Base-by-base conservation (phyloP, 1,284 basidiomycete species). In the Boletus calvinii region DNA sequence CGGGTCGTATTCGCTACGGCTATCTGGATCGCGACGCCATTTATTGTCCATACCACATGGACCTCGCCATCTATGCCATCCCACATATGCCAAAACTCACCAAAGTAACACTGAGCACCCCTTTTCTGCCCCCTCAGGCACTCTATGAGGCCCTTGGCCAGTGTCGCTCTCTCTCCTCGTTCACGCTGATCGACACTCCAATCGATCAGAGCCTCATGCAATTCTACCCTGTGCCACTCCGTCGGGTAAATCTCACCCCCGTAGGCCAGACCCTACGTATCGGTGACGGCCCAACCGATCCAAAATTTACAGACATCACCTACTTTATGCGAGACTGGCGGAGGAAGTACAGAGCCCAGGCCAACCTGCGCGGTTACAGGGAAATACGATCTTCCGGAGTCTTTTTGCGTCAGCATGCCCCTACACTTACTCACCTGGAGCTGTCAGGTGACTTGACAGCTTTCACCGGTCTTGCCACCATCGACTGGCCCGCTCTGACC, bases 281-380 rank as follows among this genome's bases (percentile, higher is more conserved):
- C 36, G 65, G 65, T 2, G 65, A 67, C 45, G 65, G 65, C 36
- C 67, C 66, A 7, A 69, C 62, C 0, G 64, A 71, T 32, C 66
- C 65, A 48, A 67, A 59, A 32, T 68, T 70, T 35, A 50, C 66
- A 32, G 68, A 67, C n/a, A 66, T 67, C 32, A 65, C 55, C 20
- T 71, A 71, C 55, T 71, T 68, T 10, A 67, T 70, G 60, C 66
- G 68, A 0, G 68, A 67, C 36, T 67, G 65, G 65, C 53, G 68
- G 45, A 69, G 65, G 54, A 71, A 70, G 31, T 66, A 67, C 47
- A 70, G 66, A 37, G 56, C 62, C 0, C 67, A 67, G 34, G 57
- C 65, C 2, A 63, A 59, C 50, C 54, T 58, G 26, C 69, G 68
- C 10, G 65, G 68, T 2, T 55, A 42, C 24, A 57, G 66, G 51